Evolutionary conservation across 2,329 filamentous ascomycete genomes (phyloP).

Genomic region (Parasarocladium wereldwijsianum): DNA sequence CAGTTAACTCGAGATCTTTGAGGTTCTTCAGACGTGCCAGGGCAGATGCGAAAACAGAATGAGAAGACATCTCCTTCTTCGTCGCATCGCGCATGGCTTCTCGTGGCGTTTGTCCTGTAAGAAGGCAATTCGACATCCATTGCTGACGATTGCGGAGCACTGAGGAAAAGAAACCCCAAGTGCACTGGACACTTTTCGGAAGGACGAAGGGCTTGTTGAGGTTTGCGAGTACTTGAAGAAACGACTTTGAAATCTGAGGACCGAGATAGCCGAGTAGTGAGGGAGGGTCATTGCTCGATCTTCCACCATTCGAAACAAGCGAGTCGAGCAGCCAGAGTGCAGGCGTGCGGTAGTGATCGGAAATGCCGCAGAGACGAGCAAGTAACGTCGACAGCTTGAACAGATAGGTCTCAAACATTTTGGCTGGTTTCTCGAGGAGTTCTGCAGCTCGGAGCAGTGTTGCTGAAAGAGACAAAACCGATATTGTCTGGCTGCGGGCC

Average conservation of each 20-base stretch:
- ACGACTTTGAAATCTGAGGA: constrained; percentile 66
- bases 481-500: constrained; percentile 46
- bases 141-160: constrained; percentile 84
- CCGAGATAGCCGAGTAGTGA: constrained; percentile 87
- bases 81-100: constrained; percentile 47
- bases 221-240: constrained; percentile 62
- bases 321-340: constrained; percentile 58
- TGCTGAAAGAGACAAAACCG: constrained; percentile 51
- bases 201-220: constrained; percentile 64
- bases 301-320: constrained; percentile 55
- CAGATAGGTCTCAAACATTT: constrained; percentile 59
- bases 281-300: constrained; percentile 60
- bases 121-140: constrained; percentile 86
- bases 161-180: constrained; percentile 77
- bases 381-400: constrained; percentile 70
- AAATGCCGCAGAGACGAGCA: constrained; percentile 59
- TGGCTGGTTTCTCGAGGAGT: constrained; percentile 45
- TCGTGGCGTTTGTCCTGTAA: constrained; percentile 75
- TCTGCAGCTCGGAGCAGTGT: constrained; percentile 57
- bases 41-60: constrained; percentile 61
- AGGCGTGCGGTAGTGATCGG: constrained; percentile 49
- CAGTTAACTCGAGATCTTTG: constrained; percentile 43
- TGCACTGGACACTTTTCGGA: constrained; percentile 45
- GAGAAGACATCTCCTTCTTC: constrained; percentile 32
- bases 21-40: constrained; percentile 56